Evolutionary conservation across 345 rosid genomes (phyloP), one percentile per base, ranked within the genome.

Genomic region (Euphorbia peplus): DNA sequence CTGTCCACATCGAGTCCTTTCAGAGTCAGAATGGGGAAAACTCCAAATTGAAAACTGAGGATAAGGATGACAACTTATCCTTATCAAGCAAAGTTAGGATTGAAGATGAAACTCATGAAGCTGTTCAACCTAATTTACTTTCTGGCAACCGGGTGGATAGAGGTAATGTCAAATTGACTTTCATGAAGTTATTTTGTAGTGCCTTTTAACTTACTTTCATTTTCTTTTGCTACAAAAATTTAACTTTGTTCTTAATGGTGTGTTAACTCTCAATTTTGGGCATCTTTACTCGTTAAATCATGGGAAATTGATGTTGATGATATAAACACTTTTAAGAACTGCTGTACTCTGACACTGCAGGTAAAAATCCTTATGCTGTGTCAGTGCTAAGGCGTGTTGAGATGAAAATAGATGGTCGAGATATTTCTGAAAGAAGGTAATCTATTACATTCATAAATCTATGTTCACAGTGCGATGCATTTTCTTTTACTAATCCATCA

Each of bases 361-460:
- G 88, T 75, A 90, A 88, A 86, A 90, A 93, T 79, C 83, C 89
- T 75, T 90, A 90, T 69, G 98, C 97, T 46, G 16, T 90, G 79
- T 87, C 93, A 25, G 91, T 93, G 67, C 81, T 93, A 66, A 84
- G 78, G 80, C 84, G 85, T 41, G 75, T 93, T 26, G 96, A 93
- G 83, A 83, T 84, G 91, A 93, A 88, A 74, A 72, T 93, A 80
- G 96, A 90, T 73, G 97, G 97, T 39, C 85, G 71, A 35, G 91
- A 81, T 77, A 79, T 93, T 81, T 79, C 77, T 54, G 86, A 87
- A 48, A 80, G 76, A 72, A 85, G 87, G 98, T 90, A 82, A n/a
- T 47, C 21, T 63, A 47, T 64, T 63, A 69, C 35, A 5, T 39
- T 57, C 60, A 3, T 55, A 64, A 52, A 44, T 71, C 44, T 55